phyloP scores from a whole-genome alignment of 768 basidiomycete species.

The Mycena leptocephala region DNA sequence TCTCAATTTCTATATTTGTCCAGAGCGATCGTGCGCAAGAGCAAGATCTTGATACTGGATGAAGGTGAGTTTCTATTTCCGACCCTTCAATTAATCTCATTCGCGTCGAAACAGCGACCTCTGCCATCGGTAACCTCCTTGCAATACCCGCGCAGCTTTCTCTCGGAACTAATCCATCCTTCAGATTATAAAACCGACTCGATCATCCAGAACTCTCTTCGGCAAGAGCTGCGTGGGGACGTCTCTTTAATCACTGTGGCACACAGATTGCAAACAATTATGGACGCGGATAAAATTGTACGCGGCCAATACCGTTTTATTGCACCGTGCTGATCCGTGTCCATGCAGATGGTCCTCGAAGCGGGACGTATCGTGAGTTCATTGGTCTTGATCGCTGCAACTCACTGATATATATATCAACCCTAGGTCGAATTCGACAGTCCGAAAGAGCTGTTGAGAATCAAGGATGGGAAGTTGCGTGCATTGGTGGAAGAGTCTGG shows the following conservation, averaged over 20 bases:
- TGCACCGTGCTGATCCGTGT: neutral
- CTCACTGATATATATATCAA: neutral
- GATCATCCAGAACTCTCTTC: slow-evolving; percentile 60
- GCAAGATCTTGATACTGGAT: slow-evolving; percentile 38
- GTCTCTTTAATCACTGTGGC: slow-evolving; percentile 25
- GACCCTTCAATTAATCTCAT: no score
- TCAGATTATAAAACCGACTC: slow-evolving; percentile 55
- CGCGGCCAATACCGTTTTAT: slow-evolving; percentile 22
- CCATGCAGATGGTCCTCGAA: slow-evolving; percentile 56
- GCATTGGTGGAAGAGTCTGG: slow-evolving; percentile 73
- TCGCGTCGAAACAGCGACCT: neutral
- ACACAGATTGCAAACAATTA: slow-evolving; percentile 35
- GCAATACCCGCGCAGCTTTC: slow-evolving; percentile 41
- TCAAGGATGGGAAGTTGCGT: slow-evolving; percentile 64
- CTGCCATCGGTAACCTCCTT: slow-evolving; percentile 15
- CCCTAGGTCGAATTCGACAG: slow-evolving; percentile 67
- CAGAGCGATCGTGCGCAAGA: slow-evolving; percentile 30
- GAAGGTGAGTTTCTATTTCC: slow-evolving; percentile 10
- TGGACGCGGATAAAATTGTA: slow-evolving; percentile 50
- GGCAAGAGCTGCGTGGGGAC: slow-evolving; percentile 29
- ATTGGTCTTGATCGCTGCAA: neutral
- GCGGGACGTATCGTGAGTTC: slow-evolving; percentile 55
- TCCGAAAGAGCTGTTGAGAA: slow-evolving; percentile 65
- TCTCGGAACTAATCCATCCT: slow-evolving; percentile 40
- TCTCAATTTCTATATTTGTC: neutral